Conservation (phyloP, 1,284 basidiomycete species). For the Peniophora sp. region DNA sequence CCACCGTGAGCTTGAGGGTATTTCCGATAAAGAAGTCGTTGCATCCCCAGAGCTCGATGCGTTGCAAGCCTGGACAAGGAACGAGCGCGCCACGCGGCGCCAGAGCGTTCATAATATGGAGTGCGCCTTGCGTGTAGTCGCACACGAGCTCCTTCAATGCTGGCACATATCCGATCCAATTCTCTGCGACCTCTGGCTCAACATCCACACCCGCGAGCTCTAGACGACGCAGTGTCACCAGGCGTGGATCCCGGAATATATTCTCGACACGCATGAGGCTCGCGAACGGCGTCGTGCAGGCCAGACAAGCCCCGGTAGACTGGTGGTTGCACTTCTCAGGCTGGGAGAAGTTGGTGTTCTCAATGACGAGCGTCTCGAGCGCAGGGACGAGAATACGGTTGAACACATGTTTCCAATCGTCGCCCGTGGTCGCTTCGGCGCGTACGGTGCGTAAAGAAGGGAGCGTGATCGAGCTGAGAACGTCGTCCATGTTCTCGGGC, state of each 20-base stretch:
- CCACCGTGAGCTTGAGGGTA: not conserved
- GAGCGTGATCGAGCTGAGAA: slow-evolving; percentile 20
- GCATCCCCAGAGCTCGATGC: slow-evolving; percentile 42
- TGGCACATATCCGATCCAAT: slow-evolving; percentile 32
- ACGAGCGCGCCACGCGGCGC: slow-evolving; percentile 19
- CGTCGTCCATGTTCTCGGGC: slow-evolving; percentile 12
- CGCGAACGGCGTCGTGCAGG: slow-evolving; percentile 4
- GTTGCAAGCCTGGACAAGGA: slow-evolving; percentile 41
- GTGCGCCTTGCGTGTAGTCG: slow-evolving; percentile 22
- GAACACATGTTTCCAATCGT: slow-evolving; percentile 27
- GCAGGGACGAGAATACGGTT: slow-evolving; percentile 34
- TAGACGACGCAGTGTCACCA: slow-evolving; percentile 26
- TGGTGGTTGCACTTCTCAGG: not conserved
- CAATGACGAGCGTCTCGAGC: slow-evolving; percentile 34
- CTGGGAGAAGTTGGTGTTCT: slow-evolving; percentile 15
- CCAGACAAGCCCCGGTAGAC: too few species aligned
- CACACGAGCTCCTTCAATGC: slow-evolving; percentile 26
- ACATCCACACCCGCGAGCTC: slow-evolving; percentile 20
- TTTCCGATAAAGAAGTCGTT: slow-evolving; percentile 27
- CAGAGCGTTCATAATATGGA: slow-evolving; percentile 19
- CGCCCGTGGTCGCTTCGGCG: slow-evolving; percentile 31
- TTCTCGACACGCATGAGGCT: slow-evolving; percentile 26
- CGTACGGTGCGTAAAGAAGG: slow-evolving; percentile 30
- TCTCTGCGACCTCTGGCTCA: slow-evolving; percentile 16
- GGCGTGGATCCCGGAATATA: slow-evolving; percentile 34